phyloP scores from a whole-genome alignment of 1,284 basidiomycete genomes.

The Schizophyllum commune region DNA sequence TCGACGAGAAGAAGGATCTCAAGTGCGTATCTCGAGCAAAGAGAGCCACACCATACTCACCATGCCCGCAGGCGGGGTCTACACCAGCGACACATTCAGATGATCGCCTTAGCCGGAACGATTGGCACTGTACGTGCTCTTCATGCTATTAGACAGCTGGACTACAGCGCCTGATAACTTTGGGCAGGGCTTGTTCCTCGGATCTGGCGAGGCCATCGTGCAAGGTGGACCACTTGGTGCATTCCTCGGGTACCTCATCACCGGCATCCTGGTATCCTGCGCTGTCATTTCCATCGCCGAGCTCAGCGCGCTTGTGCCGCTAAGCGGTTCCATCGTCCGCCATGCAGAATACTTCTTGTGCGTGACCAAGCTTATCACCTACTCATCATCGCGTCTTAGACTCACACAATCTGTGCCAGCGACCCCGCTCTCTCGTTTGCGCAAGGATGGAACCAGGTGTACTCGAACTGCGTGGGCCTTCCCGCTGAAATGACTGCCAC shows the following conservation, averaged over 20 bases:
- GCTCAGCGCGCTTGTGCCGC: constrained; percentile 11
- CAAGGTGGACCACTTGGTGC: constrained; percentile 39
- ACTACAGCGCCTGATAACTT: neutral
- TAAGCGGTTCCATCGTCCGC: constrained; percentile 2
- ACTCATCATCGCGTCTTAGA: neutral
- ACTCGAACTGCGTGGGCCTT: constrained; percentile 6
- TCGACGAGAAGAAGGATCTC: neutral
- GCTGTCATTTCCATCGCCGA: constrained; percentile 12
- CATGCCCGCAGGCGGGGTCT: neutral
- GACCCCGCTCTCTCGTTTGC: constrained; percentile 14
- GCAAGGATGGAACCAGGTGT: constrained; percentile 10
- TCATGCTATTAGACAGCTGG: neutral
- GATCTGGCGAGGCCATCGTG: constrained; percentile 33
- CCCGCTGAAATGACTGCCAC: constrained; percentile 11
- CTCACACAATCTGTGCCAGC: neutral
- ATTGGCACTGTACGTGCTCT: constrained; percentile 9
- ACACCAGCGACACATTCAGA: constrained; percentile 16
- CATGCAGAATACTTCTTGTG: constrained; percentile 11
- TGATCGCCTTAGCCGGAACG: constrained; percentile 15
- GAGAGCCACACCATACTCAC: neutral
- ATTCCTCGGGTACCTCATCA: constrained; percentile 32
- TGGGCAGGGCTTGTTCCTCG: constrained; percentile 35
- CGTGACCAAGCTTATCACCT: neutral
- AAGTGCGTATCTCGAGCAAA: neutral
- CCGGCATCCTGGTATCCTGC: constrained; percentile 38